phyloP scores from a whole-genome alignment of 495 filamentous ascomycete genomes.

The Penicillium daleae region DNA sequence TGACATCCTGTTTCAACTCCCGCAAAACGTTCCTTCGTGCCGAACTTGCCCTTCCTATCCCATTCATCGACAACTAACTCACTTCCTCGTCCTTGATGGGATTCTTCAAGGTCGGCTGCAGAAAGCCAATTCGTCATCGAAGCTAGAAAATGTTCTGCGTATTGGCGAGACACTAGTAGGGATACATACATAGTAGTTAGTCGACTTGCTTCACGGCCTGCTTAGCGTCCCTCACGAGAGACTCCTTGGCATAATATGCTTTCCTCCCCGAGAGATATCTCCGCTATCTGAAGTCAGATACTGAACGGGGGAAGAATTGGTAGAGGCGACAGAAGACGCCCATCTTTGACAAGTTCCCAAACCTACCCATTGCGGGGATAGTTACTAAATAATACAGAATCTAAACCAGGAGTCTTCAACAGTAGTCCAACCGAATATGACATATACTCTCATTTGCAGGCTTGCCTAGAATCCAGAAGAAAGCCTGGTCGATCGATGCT shows the following conservation, averaged over 20 bases:
- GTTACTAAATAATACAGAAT: background rate
- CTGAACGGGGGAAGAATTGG: background rate
- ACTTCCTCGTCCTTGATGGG: background rate
- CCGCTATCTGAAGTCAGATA: background rate
- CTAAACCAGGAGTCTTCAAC: background rate
- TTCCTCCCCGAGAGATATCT: background rate
- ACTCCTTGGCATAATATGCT: background rate
- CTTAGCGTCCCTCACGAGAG: background rate
- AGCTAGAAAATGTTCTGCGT: background rate
- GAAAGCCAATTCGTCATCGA: background rate
- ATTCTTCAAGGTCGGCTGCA: background rate
- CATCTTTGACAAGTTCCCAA: background rate
- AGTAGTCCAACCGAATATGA: background rate
- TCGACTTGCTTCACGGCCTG: background rate
- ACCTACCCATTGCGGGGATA: background rate
- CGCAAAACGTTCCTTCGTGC: background rate
- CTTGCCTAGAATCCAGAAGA: background rate
- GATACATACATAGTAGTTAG: background rate
- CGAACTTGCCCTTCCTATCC: background rate
- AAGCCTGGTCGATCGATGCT: background rate
- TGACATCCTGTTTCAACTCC: background rate
- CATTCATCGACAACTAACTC: background rate
- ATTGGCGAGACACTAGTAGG: background rate
- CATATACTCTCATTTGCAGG: background rate
- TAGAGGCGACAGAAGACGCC: background rate